A percentile compares a stretch with the other conserved stretches of the same genome.
These are phyloP conservation scores for Fusarium armeniacum DNA, from an alignment of 2,329 filamentous ascomycete genomes.

Conservation along the genomic window DNA sequence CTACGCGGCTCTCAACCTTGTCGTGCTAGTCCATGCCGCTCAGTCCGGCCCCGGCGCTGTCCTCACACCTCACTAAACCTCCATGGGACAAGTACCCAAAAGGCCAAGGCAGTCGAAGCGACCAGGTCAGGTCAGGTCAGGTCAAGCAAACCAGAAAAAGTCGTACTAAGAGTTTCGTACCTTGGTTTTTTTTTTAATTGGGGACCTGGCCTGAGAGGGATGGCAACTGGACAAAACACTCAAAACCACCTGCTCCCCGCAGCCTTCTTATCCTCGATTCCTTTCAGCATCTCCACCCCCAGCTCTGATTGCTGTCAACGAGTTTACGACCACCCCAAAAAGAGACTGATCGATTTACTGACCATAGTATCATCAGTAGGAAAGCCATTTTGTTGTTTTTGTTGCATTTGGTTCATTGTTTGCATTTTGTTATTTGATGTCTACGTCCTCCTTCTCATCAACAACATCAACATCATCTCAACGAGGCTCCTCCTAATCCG, in stretches of 20 bases:
- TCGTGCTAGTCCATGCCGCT: slow-evolving; percentile 50
- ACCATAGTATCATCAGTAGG: slow-evolving; percentile 47
- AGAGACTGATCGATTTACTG: slow-evolving; percentile 42
- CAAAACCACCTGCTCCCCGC: slow-evolving; percentile 51
- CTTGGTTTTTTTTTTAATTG: slow-evolving; percentile 33
- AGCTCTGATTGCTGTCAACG: slow-evolving; percentile 47
- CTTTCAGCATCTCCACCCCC: slow-evolving; percentile 41
- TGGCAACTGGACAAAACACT: slow-evolving; percentile 31
- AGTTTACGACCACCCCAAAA: slow-evolving; percentile 39
- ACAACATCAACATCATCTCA: slow-evolving; percentile 6
- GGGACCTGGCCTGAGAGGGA: slow-evolving; percentile 16
- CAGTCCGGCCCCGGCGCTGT: slow-evolving; percentile 46
- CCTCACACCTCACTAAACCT: slow-evolving; percentile 33
- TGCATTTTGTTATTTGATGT: slow-evolving; percentile 16
- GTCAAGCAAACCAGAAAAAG: slow-evolving; percentile 2
- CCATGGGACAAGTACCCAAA: slow-evolving; percentile 13
- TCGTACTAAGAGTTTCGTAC: slow-evolving; percentile 30
- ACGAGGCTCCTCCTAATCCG: slow-evolving; percentile 34
- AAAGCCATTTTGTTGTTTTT: slow-evolving; percentile 21
- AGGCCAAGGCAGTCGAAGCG: slow-evolving; percentile 29
- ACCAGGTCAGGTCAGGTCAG: slow-evolving; percentile 15
- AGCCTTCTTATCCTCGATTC: slow-evolving; percentile 36
- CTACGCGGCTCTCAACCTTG: slow-evolving; percentile 52
- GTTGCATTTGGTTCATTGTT: slow-evolving; percentile 10
- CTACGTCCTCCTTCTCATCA: slow-evolving; percentile 1